These are phyloP conservation scores for Solanum arcanum DNA, from an alignment of 257 asterid genomes.

Conservation along the genomic window DNA sequence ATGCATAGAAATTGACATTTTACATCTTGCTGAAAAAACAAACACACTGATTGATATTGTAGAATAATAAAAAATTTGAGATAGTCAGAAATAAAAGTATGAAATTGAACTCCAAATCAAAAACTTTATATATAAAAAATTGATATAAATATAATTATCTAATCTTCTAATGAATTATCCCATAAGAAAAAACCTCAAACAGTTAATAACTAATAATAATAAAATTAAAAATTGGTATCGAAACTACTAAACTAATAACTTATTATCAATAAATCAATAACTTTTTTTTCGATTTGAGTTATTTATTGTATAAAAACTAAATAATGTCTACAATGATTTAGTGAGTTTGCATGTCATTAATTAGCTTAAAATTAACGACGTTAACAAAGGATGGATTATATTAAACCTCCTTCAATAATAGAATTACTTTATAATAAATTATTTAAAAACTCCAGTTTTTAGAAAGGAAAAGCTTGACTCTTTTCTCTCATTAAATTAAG, in stretches of 20 bases:
- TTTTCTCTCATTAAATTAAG: not conserved
- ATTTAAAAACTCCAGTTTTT: not conserved
- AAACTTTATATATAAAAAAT: no score
- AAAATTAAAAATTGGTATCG: no score
- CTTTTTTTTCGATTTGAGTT: no score
- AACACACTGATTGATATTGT: no score
- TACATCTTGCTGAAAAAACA: not conserved
- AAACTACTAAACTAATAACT: not conserved
- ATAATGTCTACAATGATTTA: no score
- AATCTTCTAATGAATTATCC: not conserved
- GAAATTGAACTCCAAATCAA: not conserved
- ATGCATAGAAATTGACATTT: not conserved
- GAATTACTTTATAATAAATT: not conserved
- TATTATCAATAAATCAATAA: no score
- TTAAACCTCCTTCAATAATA: not conserved
- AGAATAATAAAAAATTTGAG: not conserved
- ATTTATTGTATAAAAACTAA: no score
- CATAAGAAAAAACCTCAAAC: no score
- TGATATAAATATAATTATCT: not conserved
- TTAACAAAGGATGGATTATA: not conserved
- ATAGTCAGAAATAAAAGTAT: no score
- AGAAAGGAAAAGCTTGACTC: not conserved
- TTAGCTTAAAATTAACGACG: not conserved
- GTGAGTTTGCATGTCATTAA: no score
- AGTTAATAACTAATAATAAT: no score